A percentile compares a stretch with the other conserved stretches of the same genome.
Conservation (phyloP, 2,329 filamentous ascomycete genomes). For the Colletotrichum spaethianum region DNA sequence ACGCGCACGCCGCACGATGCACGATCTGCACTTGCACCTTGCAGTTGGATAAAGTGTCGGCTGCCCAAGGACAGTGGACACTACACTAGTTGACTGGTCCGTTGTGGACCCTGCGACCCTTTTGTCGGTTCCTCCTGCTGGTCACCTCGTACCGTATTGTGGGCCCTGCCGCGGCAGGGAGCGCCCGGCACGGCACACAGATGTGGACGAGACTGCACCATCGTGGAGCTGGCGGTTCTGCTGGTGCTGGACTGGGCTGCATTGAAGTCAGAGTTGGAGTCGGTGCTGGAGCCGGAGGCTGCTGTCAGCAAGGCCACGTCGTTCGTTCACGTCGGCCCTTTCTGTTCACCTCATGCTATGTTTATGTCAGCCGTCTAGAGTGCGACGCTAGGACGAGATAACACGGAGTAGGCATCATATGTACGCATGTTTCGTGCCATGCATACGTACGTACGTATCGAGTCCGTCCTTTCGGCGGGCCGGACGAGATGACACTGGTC, state of each 20-base stretch:
- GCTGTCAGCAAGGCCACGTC: neutral
- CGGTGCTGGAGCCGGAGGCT: neutral
- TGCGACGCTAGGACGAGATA: neutral
- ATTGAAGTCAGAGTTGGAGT: neutral
- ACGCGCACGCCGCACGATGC: neutral
- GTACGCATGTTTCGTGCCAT: neutral
- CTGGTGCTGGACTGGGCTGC: too few relatives aligned
- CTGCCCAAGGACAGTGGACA: neutral
- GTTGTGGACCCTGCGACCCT: constrained; percentile 2
- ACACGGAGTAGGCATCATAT: constrained; percentile 4
- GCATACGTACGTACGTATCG: constrained; percentile 17
- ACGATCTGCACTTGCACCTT: constrained; percentile 7
- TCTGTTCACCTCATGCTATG: neutral
- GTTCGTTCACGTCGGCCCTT: neutral
- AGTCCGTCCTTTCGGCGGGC: constrained; percentile 1
- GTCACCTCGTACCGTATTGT: neutral
- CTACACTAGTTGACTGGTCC: neutral
- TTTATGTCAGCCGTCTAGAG: neutral
- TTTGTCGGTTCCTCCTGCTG: constrained; percentile 15
- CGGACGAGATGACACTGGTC: constrained; percentile 17
- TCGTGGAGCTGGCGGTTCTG: too few relatives aligned
- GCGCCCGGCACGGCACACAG: neutral
- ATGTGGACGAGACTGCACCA: neutral
- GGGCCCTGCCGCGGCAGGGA: neutral
- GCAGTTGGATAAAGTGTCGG: neutral